Evolutionary conservation across 2,329 filamentous ascomycete species (phyloP).

Genomic region (Aspergillus amoenus): DNA sequence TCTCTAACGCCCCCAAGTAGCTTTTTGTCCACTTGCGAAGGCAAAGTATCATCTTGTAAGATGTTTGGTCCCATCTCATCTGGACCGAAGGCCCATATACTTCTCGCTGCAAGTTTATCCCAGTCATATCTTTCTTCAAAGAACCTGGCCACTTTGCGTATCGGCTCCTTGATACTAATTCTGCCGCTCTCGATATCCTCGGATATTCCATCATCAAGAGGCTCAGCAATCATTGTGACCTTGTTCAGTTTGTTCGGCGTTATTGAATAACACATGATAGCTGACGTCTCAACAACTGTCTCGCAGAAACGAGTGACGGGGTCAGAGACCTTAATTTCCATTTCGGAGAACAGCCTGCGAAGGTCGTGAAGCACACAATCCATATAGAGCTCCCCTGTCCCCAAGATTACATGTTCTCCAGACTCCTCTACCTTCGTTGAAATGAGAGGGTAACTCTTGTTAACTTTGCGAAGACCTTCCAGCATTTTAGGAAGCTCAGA

Average conservation of each 20-base stretch:
- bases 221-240: slow-evolving; percentile 97
- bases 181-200: slow-evolving; percentile 89
- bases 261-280: slow-evolving; percentile 95
- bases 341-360: slow-evolving; percentile 89
- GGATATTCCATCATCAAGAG: slow-evolving; percentile 89
- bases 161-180: slow-evolving; percentile 89
- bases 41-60: slow-evolving; percentile 91
- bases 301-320: slow-evolving; percentile 97
- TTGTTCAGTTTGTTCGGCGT: slow-evolving; percentile 99
- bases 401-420: slow-evolving; percentile 90
- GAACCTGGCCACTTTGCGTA: slow-evolving; percentile 90
- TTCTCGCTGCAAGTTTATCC: slow-evolving; percentile 89
- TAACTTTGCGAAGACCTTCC: slow-evolving; percentile 91
- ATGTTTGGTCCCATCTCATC: slow-evolving; percentile 95
- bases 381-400: slow-evolving; percentile 99
- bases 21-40: slow-evolving; percentile 92
- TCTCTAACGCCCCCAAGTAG: slow-evolving; percentile 83
- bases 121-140: slow-evolving; percentile 97
- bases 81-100: slow-evolving; percentile 98
- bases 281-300: slow-evolving; percentile 94
- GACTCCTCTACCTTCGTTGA: slow-evolving; percentile 98
- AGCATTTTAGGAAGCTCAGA: slow-evolving; percentile 99
- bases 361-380: slow-evolving; percentile 97
- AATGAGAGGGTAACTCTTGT: slow-evolving; percentile 95
- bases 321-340: slow-evolving; percentile 99